A percentile compares a stretch with the other conserved stretches of the same genome.
These are phyloP conservation scores for Coniochaeta sp. DNA, from an alignment of 2,329 filamentous ascomycete species.

Conservation along the genomic window DNA sequence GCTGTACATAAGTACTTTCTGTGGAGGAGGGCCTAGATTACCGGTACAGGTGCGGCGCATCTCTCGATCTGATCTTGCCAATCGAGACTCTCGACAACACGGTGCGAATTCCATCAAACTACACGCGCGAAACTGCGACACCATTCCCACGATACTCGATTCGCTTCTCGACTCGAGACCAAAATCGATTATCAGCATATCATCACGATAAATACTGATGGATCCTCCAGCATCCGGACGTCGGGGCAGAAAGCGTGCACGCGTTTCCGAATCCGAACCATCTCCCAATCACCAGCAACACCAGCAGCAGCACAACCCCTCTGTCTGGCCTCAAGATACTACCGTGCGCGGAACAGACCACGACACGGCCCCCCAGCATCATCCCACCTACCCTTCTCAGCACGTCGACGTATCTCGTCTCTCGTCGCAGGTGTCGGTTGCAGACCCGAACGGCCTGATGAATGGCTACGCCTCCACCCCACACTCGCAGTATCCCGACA, in stretches of 20 bases:
- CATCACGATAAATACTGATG: not conserved
- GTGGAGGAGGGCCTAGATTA: not conserved
- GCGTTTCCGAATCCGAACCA: slow-evolving; percentile 1
- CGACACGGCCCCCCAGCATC: slow-evolving; percentile 5
- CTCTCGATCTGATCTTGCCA: not conserved
- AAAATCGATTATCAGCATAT: not conserved
- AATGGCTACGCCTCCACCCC: slow-evolving; percentile 15
- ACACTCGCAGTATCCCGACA: slow-evolving; percentile 16
- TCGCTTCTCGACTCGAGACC: not conserved
- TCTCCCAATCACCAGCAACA: slow-evolving; percentile 3
- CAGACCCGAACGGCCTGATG: slow-evolving; percentile 17
- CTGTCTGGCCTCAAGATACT: slow-evolving; percentile 17
- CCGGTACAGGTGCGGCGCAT: not conserved
- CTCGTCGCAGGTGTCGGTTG: slow-evolving; percentile 8
- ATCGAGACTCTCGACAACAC: not conserved
- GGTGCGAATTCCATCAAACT: not conserved
- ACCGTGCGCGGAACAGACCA: slow-evolving; percentile 12
- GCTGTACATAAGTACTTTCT: not conserved
- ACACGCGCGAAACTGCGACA: not conserved
- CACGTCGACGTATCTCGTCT: slow-evolving; percentile 17
- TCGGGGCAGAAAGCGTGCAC: not conserved
- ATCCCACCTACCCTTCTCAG: slow-evolving; percentile 16
- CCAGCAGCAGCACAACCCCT: slow-evolving; percentile 6
- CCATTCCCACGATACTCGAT: not conserved
- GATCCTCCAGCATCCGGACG: not conserved